phyloP scores from a whole-genome alignment of 2,329 filamentous ascomycete species.

The Emydomyces testavorans region DNA sequence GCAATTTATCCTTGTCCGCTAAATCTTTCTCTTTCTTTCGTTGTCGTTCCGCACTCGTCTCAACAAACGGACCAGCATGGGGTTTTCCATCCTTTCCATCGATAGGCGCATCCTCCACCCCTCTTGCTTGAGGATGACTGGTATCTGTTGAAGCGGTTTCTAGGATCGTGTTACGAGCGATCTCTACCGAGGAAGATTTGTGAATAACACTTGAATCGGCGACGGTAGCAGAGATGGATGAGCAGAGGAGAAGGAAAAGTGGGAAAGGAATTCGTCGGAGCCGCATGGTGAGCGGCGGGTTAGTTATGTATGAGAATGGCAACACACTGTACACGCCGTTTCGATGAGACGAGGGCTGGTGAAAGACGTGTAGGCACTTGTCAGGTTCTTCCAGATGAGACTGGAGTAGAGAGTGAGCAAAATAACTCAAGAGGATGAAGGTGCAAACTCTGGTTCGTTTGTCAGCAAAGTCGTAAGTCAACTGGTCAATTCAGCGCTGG shows the following conservation, averaged over 20 bases:
- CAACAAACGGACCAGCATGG: conserved; percentile 65
- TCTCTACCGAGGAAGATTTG: not conserved
- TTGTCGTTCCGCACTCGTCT: conserved; percentile 39
- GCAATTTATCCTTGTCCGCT: conserved; percentile 19
- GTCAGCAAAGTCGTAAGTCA: conserved; percentile 2
- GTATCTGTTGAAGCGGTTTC: not conserved
- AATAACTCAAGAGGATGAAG: not conserved
- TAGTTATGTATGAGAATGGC: not conserved
- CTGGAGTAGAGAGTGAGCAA: no score
- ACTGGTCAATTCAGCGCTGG: not conserved
- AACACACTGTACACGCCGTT: not conserved
- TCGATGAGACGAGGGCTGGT: not conserved
- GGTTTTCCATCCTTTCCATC: conserved; percentile 92
- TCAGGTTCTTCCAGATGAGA: not conserved
- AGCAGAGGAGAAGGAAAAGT: conserved; percentile 14
- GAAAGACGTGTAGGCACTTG: no score
- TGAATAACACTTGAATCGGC: conserved; percentile 10
- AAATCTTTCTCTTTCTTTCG: conserved; percentile 32
- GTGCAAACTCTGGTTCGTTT: not conserved
- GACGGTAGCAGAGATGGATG: conserved; percentile 13
- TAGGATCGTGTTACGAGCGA: not conserved
- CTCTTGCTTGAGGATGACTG: conserved; percentile 4
- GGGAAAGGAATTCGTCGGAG: conserved; percentile 13
- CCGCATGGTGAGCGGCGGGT: conserved; percentile 10
- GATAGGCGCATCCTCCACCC: conserved; percentile 58